These are phyloP conservation scores for Aegle marmelos DNA, from an alignment of 345 rosid species.

Conservation along the genomic window DNA sequence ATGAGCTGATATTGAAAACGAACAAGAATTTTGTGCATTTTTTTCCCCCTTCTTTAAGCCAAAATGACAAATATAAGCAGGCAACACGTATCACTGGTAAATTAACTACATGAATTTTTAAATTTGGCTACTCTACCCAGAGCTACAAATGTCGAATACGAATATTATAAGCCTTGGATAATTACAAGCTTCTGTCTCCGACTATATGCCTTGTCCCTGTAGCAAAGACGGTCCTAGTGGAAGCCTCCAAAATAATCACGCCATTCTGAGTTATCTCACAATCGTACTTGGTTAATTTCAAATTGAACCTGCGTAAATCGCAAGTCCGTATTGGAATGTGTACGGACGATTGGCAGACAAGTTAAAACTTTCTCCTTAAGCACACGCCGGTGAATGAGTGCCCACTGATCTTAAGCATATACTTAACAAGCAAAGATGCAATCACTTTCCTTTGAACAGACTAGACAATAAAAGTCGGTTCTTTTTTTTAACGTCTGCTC, in stretches of 20 bases:
- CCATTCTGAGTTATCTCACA: background rate
- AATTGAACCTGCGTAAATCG: too few relatives aligned
- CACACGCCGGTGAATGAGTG: background rate
- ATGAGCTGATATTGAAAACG: background rate
- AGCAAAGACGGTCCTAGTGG: too few relatives aligned
- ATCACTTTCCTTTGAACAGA: slow-evolving; percentile 34
- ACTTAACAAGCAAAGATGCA: background rate
- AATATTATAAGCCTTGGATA: background rate
- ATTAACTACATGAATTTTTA: too few relatives aligned
- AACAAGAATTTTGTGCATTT: background rate
- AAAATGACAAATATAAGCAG: too few relatives aligned
- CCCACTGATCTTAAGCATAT: background rate
- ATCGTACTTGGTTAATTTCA: too few relatives aligned
- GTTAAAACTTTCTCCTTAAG: too few relatives aligned
- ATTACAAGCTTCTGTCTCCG: background rate
- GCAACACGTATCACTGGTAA: background rate
- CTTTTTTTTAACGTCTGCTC: background rate
- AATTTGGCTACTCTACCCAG: too few relatives aligned
- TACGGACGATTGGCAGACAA: too few relatives aligned
- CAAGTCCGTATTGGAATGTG: background rate
- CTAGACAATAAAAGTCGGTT: slow-evolving; percentile 30
- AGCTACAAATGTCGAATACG: background rate
- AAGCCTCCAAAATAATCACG: background rate
- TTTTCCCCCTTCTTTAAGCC: too few relatives aligned
- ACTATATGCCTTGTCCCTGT: background rate